Percentiles rank a stretch among this genome's conserved stretches.
Conservation (phyloP, 495 filamentous ascomycete genomes). For the Xylaria telfairii region DNA sequence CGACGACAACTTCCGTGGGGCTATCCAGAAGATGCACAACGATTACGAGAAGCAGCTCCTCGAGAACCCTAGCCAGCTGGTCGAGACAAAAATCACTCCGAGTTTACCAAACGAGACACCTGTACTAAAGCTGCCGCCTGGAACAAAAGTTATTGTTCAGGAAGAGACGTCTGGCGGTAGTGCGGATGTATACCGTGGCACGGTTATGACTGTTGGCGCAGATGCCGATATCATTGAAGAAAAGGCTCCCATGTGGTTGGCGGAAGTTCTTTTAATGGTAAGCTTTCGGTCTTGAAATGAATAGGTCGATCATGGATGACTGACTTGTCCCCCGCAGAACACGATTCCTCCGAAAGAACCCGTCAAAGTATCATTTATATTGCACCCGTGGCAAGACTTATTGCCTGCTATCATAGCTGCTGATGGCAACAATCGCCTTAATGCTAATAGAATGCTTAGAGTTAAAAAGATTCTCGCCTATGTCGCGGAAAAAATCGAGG, state of each 20-base stretch:
- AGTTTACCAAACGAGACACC: conserved; percentile 86
- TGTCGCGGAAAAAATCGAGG: conserved; percentile 88
- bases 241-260: conserved; percentile 86
- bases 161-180: conserved; percentile 93
- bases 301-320: conserved; percentile 13
- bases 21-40: conserved; percentile 76
- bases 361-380: conserved; percentile 87
- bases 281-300: conserved; percentile 14
- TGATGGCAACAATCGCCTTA: conserved; percentile 83
- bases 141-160: conserved; percentile 89
- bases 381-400: conserved; percentile 81
- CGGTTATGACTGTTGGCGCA: conserved; percentile 73
- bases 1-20: conserved; percentile 82
- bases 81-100: conserved; percentile 74
- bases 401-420: conserved; percentile 72
- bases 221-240: conserved; percentile 86
- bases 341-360: conserved; percentile 86
- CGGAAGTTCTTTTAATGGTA: conserved; percentile 84
- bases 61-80: conserved; percentile 56
- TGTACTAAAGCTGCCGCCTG: conserved; percentile 75
- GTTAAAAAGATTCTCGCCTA: conserved; percentile 95
- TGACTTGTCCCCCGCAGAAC: conserved; percentile 60
- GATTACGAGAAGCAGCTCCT: conserved; percentile 74
- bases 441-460: conserved; percentile 95
- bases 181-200: conserved; percentile 89